A percentile compares a stretch with the other conserved stretches of the same genome.
Evolutionary conservation across 2,329 filamentous ascomycete genomes (phyloP).

Genomic region (Beauveria australis): DNA sequence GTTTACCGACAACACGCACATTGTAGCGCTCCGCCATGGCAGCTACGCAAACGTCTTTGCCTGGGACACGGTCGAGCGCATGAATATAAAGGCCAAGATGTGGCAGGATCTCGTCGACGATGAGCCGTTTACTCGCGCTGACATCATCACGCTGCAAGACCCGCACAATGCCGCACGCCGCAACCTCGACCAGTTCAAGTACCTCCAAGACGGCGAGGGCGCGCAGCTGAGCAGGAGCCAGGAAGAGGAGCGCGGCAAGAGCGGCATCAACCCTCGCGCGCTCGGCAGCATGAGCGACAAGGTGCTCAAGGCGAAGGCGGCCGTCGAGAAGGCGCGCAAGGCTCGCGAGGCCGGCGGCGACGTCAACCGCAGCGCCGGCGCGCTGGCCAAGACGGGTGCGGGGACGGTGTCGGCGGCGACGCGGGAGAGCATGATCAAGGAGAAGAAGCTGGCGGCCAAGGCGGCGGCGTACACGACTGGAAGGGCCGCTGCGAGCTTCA

Average conservation of each 20-base stretch:
- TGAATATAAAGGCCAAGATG: slow-evolving; percentile 96
- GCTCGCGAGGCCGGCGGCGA: slow-evolving; percentile 57
- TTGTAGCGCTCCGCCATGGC: slow-evolving; percentile 74
- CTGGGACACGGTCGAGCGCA: slow-evolving; percentile 87
- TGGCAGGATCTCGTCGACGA: slow-evolving; percentile 90
- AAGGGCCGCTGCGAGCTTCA: slow-evolving; percentile 86
- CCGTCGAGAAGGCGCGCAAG: slow-evolving; percentile 80
- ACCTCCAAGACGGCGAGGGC: slow-evolving; percentile 71
- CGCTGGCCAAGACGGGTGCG: slow-evolving; percentile 29
- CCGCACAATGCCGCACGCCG: slow-evolving; percentile 80
- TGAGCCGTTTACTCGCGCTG: slow-evolving; percentile 74
- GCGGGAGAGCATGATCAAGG: slow-evolving; percentile 35
- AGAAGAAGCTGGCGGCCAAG: slow-evolving; percentile 64
- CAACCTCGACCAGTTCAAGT: slow-evolving; percentile 82
- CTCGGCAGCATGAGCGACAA: slow-evolving; percentile 73
- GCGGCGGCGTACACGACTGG: slow-evolving; percentile 87
- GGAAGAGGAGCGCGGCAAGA: slow-evolving; percentile 55
- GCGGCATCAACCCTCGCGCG: slow-evolving; percentile 69
- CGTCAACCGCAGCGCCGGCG: slow-evolving; percentile 44
- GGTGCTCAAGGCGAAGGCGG: slow-evolving; percentile 83
- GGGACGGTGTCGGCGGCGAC: slow-evolving; percentile 15
- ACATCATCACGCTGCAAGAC: slow-evolving; percentile 94
- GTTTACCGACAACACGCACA: slow-evolving; percentile 95
- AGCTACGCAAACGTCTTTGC: slow-evolving; percentile 92
- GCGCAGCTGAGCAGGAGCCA: slow-evolving; percentile 62